A percentile compares a stretch with the other conserved stretches of the same genome.
These are phyloP conservation scores for Alternaria incomplexa DNA, from an alignment of 2,329 filamentous ascomycete genomes.

Conservation along the genomic window DNA sequence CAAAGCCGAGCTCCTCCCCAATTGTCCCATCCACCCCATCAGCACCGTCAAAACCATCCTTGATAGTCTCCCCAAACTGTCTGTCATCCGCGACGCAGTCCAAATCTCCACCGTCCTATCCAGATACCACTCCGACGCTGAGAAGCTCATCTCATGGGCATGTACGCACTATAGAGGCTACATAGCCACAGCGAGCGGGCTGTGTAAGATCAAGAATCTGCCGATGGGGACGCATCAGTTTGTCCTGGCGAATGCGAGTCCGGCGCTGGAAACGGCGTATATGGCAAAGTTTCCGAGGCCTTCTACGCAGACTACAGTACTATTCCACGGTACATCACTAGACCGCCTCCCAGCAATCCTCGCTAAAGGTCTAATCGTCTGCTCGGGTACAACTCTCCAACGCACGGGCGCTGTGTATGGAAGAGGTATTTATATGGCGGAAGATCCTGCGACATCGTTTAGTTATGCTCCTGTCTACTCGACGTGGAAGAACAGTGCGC, in stretches of 20 bases:
- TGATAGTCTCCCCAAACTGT: conserved; percentile 34
- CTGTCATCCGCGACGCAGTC: conserved; percentile 20
- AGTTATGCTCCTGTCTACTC: conserved; percentile 25
- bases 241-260: conserved; percentile 37
- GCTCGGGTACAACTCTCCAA: conserved; percentile 38
- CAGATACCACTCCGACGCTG: conserved; percentile 26
- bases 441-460: conserved; percentile 35
- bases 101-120: conserved; percentile 22
- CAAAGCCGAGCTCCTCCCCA: conserved; percentile 32
- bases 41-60: conserved; percentile 24
- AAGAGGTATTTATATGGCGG: conserved; percentile 42
- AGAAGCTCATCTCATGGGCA: conserved; percentile 38
- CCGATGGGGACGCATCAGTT: conserved; percentile 41
- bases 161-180: conserved; percentile 39
- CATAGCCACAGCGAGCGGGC: conserved; percentile 32
- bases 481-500: conserved; percentile 34
- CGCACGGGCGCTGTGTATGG: conserved; percentile 40
- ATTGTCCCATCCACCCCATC: conserved; percentile 29
- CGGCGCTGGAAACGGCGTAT: conserved; percentile 32
- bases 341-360: conserved; percentile 43
- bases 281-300: conserved; percentile 10
- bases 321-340: conserved; percentile 44
- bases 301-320: conserved; percentile 24
- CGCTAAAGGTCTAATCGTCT: conserved; percentile 32
- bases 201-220: conserved; percentile 35